Evolutionary conservation across 257 asterid genomes (phyloP), one percentile per base, ranked within the genome.

Genomic region (Ballota nigra): DNA sequence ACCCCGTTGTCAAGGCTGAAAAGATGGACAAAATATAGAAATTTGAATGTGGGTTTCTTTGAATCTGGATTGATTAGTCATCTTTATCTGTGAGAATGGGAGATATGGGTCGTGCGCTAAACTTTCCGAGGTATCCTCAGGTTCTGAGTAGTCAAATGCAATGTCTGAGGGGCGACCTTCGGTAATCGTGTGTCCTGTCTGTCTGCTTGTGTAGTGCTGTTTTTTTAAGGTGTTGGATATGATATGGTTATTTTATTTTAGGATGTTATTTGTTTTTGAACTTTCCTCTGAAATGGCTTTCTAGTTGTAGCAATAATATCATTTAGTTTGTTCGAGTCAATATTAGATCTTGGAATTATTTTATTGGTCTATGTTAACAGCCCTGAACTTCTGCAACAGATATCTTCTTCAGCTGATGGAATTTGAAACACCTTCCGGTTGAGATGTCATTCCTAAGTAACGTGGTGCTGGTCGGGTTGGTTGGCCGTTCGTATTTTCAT

Each of bases 1-100:
- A 85, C 68, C 94, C 94, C 12, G 83, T 87, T n/a, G 86, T 87
- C 2, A 85, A 86, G 78, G 94, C 91, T 5, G 89, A 83, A 57
- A 87, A 85, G 80, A 85, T 87, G 3, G 85, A 87, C 71, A 87
- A 87, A 83, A 78, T 82, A 72, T 82, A 72, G 68, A 15, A 71
- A 29, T 28, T 13, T 16, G 67, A 16, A 19, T 15, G 12, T 26
- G 12, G 66, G 71, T 3, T 28, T 20, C 28, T 9, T 38, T 51
- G 43, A 61, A 72, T 36, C 0, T 49, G 66, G 63, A 41, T 58
- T 61, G 66, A 22, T 68, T 38, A 23, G 34, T 56, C 58, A 60
- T 51, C 69, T 65, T 45, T 57, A 47, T 76, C 67, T 53, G 10
- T 9, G 51, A 55, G 52, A 26, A 33, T 15, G 38, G 45, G 41